Percentiles rank a stretch among this genome's conserved stretches.
Conservation (phyloP, 2,329 filamentous ascomycete species). For the Ophiosphaerella narmari region DNA sequence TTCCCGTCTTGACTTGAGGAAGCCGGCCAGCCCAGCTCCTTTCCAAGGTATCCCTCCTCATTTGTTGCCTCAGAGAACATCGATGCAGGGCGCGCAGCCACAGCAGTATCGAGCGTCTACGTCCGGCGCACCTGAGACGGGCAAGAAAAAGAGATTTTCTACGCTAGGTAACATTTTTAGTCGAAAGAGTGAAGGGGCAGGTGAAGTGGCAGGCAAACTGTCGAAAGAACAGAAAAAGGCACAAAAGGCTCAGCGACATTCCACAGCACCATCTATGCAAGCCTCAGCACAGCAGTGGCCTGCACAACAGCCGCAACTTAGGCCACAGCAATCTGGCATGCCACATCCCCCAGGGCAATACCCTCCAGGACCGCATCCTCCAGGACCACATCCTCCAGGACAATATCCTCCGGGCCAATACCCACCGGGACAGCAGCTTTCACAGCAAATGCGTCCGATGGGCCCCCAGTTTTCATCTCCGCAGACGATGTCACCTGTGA, state of each 20-base stretch:
- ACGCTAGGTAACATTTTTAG: slow-evolving; percentile 51
- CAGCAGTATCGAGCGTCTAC: slow-evolving; percentile 19
- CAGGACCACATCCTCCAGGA: slow-evolving; percentile 5
- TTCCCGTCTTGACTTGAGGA: slow-evolving; percentile 34
- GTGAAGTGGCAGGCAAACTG: slow-evolving; percentile 27
- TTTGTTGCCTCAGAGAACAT: slow-evolving; percentile 15
- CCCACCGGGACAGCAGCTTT: slow-evolving; percentile 9
- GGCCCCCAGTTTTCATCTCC: slow-evolving; percentile 13
- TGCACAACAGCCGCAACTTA: slow-evolving; percentile 20
- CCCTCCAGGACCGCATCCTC: slow-evolving; percentile 12
- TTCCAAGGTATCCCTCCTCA: slow-evolving; percentile 31
- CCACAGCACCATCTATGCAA: slow-evolving; percentile 19
- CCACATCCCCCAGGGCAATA: slow-evolving; percentile 20
- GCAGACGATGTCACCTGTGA: slow-evolving; percentile 16
- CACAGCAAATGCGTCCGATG: slow-evolving; percentile 17
- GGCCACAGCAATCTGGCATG: slow-evolving; percentile 20
- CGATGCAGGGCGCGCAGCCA: slow-evolving; percentile 9
- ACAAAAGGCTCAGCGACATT: slow-evolving; percentile 36
- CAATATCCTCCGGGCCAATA: slow-evolving; percentile 10
- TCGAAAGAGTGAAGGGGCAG: slow-evolving; percentile 42
- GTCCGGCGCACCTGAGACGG: slow-evolving; percentile 23
- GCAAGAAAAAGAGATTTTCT: slow-evolving; percentile 54
- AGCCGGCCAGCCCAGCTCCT: slow-evolving; percentile 24
- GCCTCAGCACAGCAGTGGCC: slow-evolving; percentile 18
- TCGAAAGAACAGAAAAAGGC: slow-evolving; percentile 45